Evolutionary conservation across 495 filamentous ascomycete genomes (phyloP), one percentile per base, ranked within the genome.

Genomic region (Penicillium bialowiezense): DNA sequence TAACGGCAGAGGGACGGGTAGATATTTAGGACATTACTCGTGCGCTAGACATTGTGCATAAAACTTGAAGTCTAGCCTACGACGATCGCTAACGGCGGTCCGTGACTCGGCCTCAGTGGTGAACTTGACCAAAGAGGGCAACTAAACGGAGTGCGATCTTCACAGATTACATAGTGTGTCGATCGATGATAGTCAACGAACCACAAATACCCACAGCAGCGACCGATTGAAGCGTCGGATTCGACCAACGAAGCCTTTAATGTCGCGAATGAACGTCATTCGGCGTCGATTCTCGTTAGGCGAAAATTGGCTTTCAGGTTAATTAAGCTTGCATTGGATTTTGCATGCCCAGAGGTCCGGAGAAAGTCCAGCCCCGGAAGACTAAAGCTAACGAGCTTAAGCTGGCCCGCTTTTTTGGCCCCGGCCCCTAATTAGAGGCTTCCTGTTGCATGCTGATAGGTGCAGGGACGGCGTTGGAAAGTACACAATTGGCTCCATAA

Each of bases 141-240:
- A 39, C 12, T 5, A 39, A 48, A 2, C 19, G 44, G 44, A 48
- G 34, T 34, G 37, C 29, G 44, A 48, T 48, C 34, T 39, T 38
- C 44, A 29, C 10, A 5, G 6, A 39, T 48, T 9, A 37, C 23
- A 26, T 26, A 26, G 23, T 26, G 23, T 39, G 34, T 48, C 44
- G 44, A 48, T 48, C 44, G 7, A 17, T n/a, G 33, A 37, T 6
- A 17, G 39, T 39, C 5, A 44, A 17, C 15, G 12, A 37, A 37
- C 12, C 17, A 21, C 9, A 39, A 9, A 39, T 40, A 23, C 20
- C 37, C 37, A 40, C 37, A n/a, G 9, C 23, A 21, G 37, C 20
- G 20, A 40, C 37, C 14, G n/a, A 8, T 17, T n/a, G n/a, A n/a
- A n/a, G n/a, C n/a, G n/a, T n/a, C n/a, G n/a, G n/a, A n/a, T n/a